phyloP scores from a whole-genome alignment of 331 rosid genomes.

The Spiraea crenata region DNA sequence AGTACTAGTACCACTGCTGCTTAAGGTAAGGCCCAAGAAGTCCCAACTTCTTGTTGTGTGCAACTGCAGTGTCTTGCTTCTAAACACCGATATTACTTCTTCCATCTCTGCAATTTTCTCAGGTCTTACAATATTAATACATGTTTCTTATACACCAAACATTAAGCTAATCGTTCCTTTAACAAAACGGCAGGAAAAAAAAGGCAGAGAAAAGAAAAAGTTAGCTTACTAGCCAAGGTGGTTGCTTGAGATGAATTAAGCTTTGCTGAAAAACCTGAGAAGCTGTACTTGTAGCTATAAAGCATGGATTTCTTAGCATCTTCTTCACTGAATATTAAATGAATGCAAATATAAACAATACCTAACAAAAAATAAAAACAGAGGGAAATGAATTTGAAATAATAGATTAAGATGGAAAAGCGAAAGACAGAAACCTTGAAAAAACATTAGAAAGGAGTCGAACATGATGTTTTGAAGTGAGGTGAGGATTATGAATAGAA shows the following conservation, averaged over 20 bases:
- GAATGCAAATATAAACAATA: neutral
- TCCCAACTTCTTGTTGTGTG: slow-evolving; percentile 71
- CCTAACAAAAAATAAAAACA: neutral
- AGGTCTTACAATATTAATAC: neutral
- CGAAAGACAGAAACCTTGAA: slow-evolving; percentile 29
- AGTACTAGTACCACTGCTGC: slow-evolving; percentile 1
- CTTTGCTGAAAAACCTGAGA: slow-evolving; percentile 63
- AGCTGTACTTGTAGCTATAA: slow-evolving; percentile 53
- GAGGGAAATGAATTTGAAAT: neutral
- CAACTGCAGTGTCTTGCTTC: slow-evolving; percentile 38
- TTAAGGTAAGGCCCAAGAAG: slow-evolving; percentile 48
- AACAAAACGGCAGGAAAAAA: slow-evolving; percentile 1
- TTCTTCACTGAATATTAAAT: slow-evolving; percentile 34
- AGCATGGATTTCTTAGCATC: slow-evolving; percentile 48
- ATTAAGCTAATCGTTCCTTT: neutral
- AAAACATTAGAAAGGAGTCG: slow-evolving; percentile 49
- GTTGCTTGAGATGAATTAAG: slow-evolving; percentile 50
- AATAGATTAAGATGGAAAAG: neutral
- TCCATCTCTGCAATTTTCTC: slow-evolving; percentile 41
- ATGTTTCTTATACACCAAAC: neutral
- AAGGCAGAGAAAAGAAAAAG: neutral
- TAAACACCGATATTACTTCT: slow-evolving; percentile 51
- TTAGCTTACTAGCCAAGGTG: slow-evolving; percentile 38
- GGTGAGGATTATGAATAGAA: slow-evolving; percentile 28
- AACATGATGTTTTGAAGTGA: slow-evolving; percentile 41